Percentiles rank a stretch among this genome's conserved stretches.
Conservation (phyloP, 2,329 filamentous ascomycete species). For the Xylaria multiplex region DNA sequence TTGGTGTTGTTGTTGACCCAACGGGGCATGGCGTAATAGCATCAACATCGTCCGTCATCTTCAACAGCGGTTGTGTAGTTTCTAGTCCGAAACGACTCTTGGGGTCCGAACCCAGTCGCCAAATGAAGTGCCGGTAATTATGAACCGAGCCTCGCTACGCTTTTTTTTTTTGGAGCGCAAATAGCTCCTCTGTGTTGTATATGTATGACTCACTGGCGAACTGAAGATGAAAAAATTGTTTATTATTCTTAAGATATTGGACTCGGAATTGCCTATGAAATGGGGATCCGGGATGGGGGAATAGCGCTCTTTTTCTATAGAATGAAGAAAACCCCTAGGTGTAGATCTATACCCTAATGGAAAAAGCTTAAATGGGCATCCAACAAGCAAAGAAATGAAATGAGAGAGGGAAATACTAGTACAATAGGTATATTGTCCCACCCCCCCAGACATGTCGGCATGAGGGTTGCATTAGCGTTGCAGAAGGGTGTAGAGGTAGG, state of each 20-base stretch:
- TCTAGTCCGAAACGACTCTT: neutral
- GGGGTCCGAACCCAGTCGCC: neutral
- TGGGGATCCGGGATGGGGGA: conserved; percentile 6
- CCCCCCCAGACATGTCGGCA: conserved; percentile 13
- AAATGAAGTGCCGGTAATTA: neutral
- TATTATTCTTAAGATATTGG: neutral
- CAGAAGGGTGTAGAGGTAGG: conserved; percentile 1
- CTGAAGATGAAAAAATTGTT: neutral
- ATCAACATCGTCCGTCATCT: conserved; percentile 47
- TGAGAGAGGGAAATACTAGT: neutral
- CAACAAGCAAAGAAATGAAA: neutral
- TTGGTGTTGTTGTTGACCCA: conserved; percentile 21
- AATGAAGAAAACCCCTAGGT: conserved; percentile 9
- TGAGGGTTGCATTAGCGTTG: conserved; percentile 34
- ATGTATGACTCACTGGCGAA: neutral
- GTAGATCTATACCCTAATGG: conserved; percentile 7
- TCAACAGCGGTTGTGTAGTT: neutral
- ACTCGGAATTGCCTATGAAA: conserved; percentile 13
- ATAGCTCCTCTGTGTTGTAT: neutral
- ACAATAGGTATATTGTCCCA: neutral
- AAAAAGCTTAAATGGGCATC: conserved; percentile 15
- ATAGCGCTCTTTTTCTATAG: conserved; percentile 19
- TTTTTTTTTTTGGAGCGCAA: neutral
- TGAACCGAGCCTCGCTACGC: neutral
- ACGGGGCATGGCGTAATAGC: conserved; percentile 50